Evolutionary conservation across 305 asterid genomes (phyloP), one percentile per base, ranked within the genome.

Genomic region (Fraxinus sp.): DNA sequence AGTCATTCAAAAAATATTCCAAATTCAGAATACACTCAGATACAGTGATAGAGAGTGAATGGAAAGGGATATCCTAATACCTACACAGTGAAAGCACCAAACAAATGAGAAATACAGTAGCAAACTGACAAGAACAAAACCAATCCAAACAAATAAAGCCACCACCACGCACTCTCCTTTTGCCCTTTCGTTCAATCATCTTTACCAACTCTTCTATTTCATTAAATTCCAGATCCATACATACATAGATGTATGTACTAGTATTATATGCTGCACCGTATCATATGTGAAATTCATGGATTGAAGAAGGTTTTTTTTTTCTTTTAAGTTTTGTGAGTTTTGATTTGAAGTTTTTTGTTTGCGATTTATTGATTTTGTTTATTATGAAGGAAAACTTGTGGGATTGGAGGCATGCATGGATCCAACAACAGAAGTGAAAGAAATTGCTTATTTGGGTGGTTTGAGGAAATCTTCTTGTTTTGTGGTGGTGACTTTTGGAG

Each of bases 161-260:
- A 76, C 90, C 92, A 89, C 89, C 83, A 82, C 87, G 86, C 89
- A 84, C 88, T 78, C 88, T 59, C 7, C 14, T 8, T 2, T 74
- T 35, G 52, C 79, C 73, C 59, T n/a, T 77, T 62, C 26, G 5
- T 68, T 43, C 82, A 66, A 62, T 85, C 82, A 83, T 73, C 90
- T 87, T 82, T 77, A 85, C 89, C 92, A 88, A 85, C 88, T 83
- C 81, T 83, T 80, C 79, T 85, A 86, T 82, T 78, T 79, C 89
- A 85, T 78, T 83, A 75, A 75, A 33, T 14, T 84, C 84, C 87
- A 88, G 90, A 88, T 90, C 90, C 91, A 86, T 84, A 46, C 80
- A 28, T 77, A 49, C 39, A 43, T 75, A 35, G 33, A 14, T 43
- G 55, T 43, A 52, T 77, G 80, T 77, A 77, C 16, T 49, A 3